Evolutionary conservation across 192 early-diverging fungal species (phyloP).

Genomic region (Pilobolus umbonatus): DNA sequence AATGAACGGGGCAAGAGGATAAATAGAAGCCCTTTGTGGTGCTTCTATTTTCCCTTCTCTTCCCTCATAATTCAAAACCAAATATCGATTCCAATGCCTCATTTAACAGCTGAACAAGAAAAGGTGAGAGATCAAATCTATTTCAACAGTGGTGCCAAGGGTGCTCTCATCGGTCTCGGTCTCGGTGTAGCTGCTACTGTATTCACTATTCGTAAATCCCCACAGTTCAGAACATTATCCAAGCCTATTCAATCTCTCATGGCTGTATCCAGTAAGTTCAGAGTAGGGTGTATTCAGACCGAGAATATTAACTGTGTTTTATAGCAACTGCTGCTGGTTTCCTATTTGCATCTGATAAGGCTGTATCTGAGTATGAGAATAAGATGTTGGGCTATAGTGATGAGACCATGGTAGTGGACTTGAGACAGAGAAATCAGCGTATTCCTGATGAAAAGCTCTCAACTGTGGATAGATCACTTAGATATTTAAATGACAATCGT

Average conservation of each 20-base stretch:
- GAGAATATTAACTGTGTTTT: slow-evolving; percentile 3
- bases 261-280: slow-evolving; percentile 27
- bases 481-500: slow-evolving; percentile 32
- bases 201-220: slow-evolving; percentile 27
- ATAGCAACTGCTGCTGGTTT: slow-evolving; percentile 31
- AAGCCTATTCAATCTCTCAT: slow-evolving; percentile 34
- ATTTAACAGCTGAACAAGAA: slow-evolving; percentile 25
- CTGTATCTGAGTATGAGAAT: slow-evolving; percentile 30
- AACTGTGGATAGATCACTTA: slow-evolving; percentile 15
- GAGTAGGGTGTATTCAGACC: not conserved
- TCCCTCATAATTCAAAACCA: not conserved
- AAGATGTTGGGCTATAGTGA: slow-evolving; percentile 31
- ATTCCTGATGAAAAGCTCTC: not conserved
- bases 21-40: too few relatives aligned
- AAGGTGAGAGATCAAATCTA: slow-evolving; percentile 19
- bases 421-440: not conserved
- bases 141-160: slow-evolving; percentile 28
- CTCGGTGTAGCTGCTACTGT: slow-evolving; percentile 32
- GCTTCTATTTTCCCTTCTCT: too few relatives aligned
- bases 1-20: too few relatives aligned
- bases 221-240: slow-evolving; percentile 26
- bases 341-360: slow-evolving; percentile 34
- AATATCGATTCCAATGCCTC: slow-evolving; percentile 7
- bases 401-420: slow-evolving; percentile 14
- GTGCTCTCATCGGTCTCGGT: slow-evolving; percentile 36